A percentile compares a stretch with the other conserved stretches of the same genome.
phyloP scores from a whole-genome alignment of 2,329 filamentous ascomycete genomes.

The Ophiocordyceps camponoti-saundersi region DNA sequence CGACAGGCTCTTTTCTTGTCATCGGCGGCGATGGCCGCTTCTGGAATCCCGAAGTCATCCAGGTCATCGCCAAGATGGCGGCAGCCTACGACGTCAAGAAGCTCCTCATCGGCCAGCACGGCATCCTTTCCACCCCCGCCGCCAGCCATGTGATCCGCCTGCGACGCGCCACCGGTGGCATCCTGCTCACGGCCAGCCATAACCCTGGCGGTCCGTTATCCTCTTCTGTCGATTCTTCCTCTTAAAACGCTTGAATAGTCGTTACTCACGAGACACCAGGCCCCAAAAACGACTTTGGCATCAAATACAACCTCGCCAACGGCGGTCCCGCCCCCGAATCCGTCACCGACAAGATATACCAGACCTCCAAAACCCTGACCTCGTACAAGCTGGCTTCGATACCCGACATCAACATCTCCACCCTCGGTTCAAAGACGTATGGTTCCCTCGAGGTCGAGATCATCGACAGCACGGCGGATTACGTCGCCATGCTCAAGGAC shows the following conservation, averaged over 20 bases:
- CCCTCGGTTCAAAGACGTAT: constrained; percentile 69
- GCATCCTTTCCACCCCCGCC: constrained; percentile 90
- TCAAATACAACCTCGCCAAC: constrained; percentile 98
- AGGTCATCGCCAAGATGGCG: constrained; percentile 93
- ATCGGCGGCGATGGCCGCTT: constrained; percentile 94
- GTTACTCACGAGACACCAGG: constrained; percentile 29
- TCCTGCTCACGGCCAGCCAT: constrained; percentile 91
- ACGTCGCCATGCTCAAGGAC: constrained; percentile 87
- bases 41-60: constrained; percentile 93
- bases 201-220: constrained; percentile 76
- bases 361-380: constrained; percentile 72
- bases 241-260: neutral
- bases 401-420: constrained; percentile 68
- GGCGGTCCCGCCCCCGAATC: constrained; percentile 90
- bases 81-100: constrained; percentile 98
- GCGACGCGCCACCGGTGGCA: constrained; percentile 87
- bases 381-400: constrained; percentile 88
- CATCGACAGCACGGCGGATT: constrained; percentile 83
- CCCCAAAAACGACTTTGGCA: constrained; percentile 89
- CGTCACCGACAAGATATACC: constrained; percentile 96
- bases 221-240: neutral
- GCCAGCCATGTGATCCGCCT: constrained; percentile 93
- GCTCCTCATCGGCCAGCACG: constrained; percentile 87
- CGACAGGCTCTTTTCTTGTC: constrained; percentile 59
- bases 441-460: constrained; percentile 85